Evolutionary conservation across 1,139 yeast genomes (phyloP).

Genomic region (Magnusiomyces suaveolens): DNA sequence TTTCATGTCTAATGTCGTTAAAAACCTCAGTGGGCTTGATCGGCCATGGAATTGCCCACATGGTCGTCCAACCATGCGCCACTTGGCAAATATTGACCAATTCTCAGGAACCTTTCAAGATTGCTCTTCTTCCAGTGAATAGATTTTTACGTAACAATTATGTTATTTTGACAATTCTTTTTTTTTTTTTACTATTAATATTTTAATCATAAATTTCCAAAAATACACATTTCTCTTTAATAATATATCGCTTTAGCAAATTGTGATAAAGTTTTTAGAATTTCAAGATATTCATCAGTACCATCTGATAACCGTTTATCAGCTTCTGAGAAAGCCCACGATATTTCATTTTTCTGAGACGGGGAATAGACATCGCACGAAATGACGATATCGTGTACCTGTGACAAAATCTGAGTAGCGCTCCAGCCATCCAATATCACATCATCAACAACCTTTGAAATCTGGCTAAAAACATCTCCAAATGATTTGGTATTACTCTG

Average conservation of each 20-base stretch:
- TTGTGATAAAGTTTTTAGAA: constrained; percentile 59
- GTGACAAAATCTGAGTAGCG: constrained; percentile 68
- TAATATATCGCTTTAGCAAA: constrained; percentile 27
- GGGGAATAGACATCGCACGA: constrained; percentile 47
- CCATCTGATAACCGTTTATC: constrained; percentile 76
- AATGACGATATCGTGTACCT: constrained; percentile 66
- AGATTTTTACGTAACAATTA: not conserved
- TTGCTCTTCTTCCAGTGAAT: not conserved
- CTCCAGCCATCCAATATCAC: constrained; percentile 76
- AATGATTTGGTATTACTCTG: constrained; percentile 3
- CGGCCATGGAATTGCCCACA: constrained; percentile 99
- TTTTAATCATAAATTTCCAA: too few species aligned
- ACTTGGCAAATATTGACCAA: constrained; percentile 46
- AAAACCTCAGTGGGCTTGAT: constrained; percentile 58
- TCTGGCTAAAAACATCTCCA: constrained; percentile 19
- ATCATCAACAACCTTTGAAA: constrained; percentile 44
- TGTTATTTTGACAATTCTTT: not conserved
- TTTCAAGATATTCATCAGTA: constrained; percentile 79
- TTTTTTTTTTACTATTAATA: not conserved
- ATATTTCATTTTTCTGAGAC: constrained; percentile 51
- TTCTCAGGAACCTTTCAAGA: constrained; percentile 9
- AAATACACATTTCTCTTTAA: not conserved
- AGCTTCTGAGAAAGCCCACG: constrained; percentile 58
- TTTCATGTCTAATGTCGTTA: constrained; percentile 61
- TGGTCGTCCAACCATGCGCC: constrained; percentile 95